These are phyloP conservation scores for Sporothrix inflata DNA, from an alignment of 2,329 filamentous ascomycete species.

Conservation along the genomic window DNA sequence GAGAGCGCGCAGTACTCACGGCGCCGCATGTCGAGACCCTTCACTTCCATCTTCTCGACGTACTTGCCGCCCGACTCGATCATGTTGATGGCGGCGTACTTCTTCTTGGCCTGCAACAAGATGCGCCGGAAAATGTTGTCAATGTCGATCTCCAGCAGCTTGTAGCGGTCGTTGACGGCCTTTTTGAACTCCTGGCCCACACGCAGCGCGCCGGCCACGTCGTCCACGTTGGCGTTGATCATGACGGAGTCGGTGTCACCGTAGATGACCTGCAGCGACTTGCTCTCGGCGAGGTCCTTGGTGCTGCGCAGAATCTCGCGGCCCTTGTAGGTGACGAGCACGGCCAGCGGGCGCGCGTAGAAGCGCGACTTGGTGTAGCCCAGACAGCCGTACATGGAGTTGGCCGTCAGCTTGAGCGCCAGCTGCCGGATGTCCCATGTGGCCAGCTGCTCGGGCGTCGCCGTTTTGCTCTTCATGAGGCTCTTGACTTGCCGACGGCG, in stretches of 20 bases:
- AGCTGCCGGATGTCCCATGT: slow-evolving; percentile 99
- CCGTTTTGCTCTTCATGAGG: slow-evolving; percentile 92
- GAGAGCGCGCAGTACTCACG: slow-evolving; percentile 95
- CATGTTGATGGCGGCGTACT: slow-evolving; percentile 96
- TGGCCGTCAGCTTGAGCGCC: slow-evolving; percentile 94
- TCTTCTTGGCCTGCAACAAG: slow-evolving; percentile 96
- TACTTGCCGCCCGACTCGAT: slow-evolving; percentile 87
- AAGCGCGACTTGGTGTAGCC: slow-evolving; percentile 97
- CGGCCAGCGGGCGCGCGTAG: slow-evolving; percentile 90
- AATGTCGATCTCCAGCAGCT: slow-evolving; percentile 93
- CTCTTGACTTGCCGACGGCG: slow-evolving; percentile 91
- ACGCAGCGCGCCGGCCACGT: slow-evolving; percentile 84
- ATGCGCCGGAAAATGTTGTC: slow-evolving; percentile 96
- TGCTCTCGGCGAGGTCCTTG: slow-evolving; percentile 91
- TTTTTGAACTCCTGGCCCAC: slow-evolving; percentile 95
- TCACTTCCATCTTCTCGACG: slow-evolving; percentile 94
- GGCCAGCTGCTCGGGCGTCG: slow-evolving; percentile 81
- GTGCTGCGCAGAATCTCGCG: slow-evolving; percentile 96
- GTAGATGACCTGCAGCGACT: slow-evolving; percentile 92
- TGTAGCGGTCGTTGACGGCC: slow-evolving; percentile 91
- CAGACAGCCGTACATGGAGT: slow-evolving; percentile 99
- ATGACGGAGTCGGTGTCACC: slow-evolving; percentile 99
- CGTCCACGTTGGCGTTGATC: slow-evolving; percentile 99
- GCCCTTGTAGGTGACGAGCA: slow-evolving; percentile 95
- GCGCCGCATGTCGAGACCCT: slow-evolving; percentile 96